Evolutionary conservation across 495 filamentous ascomycete genomes (phyloP).

Genomic region (Pseudomonodictys pantanalensis): DNA sequence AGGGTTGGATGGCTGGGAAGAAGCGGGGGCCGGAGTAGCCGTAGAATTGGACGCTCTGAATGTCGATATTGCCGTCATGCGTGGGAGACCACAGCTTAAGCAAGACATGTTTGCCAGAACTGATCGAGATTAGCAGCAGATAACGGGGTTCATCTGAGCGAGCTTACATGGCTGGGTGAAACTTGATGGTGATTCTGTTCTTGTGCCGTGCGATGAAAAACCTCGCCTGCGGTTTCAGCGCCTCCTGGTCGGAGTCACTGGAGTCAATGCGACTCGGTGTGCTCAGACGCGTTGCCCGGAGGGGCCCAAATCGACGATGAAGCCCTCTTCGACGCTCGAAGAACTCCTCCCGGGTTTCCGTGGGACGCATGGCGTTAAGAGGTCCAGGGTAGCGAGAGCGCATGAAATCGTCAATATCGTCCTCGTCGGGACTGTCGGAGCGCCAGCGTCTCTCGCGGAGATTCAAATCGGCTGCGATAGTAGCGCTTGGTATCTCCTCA

Average conservation of each 20-base stretch:
- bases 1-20: constrained; percentile 54
- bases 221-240: constrained; percentile 60
- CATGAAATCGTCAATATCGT: constrained; percentile 25
- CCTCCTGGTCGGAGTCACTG: constrained; percentile 17
- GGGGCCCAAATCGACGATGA: constrained; percentile 3
- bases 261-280: constrained; percentile 32
- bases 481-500: constrained; percentile 40
- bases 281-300: constrained; percentile 19
- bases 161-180: constrained; percentile 79
- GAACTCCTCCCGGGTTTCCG: not conserved
- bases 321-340: constrained; percentile 5
- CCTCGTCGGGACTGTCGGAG: constrained; percentile 34
- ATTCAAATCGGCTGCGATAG: constrained; percentile 37
- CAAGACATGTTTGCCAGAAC: constrained; percentile 70
- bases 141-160: not conserved
- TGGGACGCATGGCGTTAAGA: not conserved
- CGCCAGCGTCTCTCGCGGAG: constrained; percentile 35
- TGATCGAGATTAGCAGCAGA: constrained; percentile 29
- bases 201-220: constrained; percentile 79
- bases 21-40: constrained; percentile 81
- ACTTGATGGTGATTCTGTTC: constrained; percentile 80
- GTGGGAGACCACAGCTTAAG: constrained; percentile 82
- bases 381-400: constrained; percentile 7
- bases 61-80: constrained; percentile 73
- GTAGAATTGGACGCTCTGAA: constrained; percentile 73